Conservation (phyloP, 176 grass and related monocot genomes). For the Puya raimondii region DNA sequence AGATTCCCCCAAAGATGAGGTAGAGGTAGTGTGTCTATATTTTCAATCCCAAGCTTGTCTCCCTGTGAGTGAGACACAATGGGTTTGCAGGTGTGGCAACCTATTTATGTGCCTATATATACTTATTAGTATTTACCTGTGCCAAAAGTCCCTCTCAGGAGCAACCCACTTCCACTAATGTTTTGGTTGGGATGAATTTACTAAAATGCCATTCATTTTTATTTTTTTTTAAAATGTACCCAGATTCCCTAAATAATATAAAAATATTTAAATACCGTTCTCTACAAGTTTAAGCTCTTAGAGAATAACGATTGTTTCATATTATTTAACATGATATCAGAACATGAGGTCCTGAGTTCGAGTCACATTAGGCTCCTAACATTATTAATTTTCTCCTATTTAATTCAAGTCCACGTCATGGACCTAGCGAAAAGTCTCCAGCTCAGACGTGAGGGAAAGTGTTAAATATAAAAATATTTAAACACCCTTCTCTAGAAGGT, state of each 20-base stretch:
- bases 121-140: not conserved
- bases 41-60: conserved; percentile 10
- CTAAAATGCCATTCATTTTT: conserved; percentile 27
- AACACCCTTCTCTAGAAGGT: too few relatives aligned
- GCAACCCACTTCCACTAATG: conserved; percentile 38
- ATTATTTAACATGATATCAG: too few relatives aligned
- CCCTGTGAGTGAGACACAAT: conserved; percentile 22
- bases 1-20: conserved; percentile 1
- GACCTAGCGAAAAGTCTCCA: too few relatives aligned
- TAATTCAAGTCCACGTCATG: too few relatives aligned
- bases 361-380: too few relatives aligned
- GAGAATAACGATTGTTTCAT: too few relatives aligned
- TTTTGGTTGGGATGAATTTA: conserved; percentile 3
- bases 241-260: not conserved
- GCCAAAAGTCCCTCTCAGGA: conserved; percentile 31
- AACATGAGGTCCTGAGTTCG: too few relatives aligned
- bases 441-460: too few relatives aligned
- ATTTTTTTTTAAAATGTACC: not conserved
- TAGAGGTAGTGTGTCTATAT: not conserved
- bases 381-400: too few relatives aligned
- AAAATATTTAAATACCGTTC: not conserved
- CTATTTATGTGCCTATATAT: conserved; percentile 24
- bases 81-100: conserved; percentile 12
- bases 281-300: too few relatives aligned
- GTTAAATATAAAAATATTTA: too few relatives aligned